Evolutionary conservation across 805 yeast species (phyloP).

Genomic region (Yarrowia sp.): DNA sequence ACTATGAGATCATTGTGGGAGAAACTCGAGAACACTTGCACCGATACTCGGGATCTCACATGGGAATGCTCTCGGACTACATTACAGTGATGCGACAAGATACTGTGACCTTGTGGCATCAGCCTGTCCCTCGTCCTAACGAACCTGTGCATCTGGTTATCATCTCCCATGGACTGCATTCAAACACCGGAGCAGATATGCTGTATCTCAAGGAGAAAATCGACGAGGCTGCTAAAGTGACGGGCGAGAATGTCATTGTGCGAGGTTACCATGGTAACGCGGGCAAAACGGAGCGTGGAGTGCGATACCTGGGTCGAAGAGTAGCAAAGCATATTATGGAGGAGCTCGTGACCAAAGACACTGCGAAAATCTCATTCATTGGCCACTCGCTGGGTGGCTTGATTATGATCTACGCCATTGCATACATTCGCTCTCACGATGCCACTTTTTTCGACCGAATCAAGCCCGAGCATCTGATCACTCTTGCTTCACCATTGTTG

Average conservation of each 20-base stretch:
- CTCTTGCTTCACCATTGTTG: slow-evolving; percentile 83
- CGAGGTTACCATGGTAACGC: slow-evolving; percentile 81
- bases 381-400: slow-evolving; percentile 95
- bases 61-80: slow-evolving; percentile 18
- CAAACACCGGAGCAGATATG: slow-evolving; percentile 89
- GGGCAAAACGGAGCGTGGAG: slow-evolving; percentile 86
- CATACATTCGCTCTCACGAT: slow-evolving; percentile 59
- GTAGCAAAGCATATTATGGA: slow-evolving; percentile 70
- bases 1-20: slow-evolving; percentile 60
- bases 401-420: slow-evolving; percentile 86
- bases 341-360: slow-evolving; percentile 48
- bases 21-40: slow-evolving; percentile 35
- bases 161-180: slow-evolving; percentile 87
- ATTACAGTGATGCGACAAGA: slow-evolving; percentile 45
- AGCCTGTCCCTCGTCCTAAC: slow-evolving; percentile 51
- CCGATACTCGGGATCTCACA: neutral
- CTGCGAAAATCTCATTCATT: slow-evolving; percentile 72
- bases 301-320: slow-evolving; percentile 76
- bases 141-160: slow-evolving; percentile 79
- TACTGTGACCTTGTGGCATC: slow-evolving; percentile 73
- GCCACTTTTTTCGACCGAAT: slow-evolving; percentile 66
- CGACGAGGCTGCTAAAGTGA: slow-evolving; percentile 47
- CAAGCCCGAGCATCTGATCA: slow-evolving; percentile 73
- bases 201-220: slow-evolving; percentile 78
- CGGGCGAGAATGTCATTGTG: slow-evolving; percentile 67